A percentile compares a stretch with the other conserved stretches of the same genome.
Evolutionary conservation across 208 protist genomes (phyloP).

Genomic region (Trypanosoma cruzi): DNA sequence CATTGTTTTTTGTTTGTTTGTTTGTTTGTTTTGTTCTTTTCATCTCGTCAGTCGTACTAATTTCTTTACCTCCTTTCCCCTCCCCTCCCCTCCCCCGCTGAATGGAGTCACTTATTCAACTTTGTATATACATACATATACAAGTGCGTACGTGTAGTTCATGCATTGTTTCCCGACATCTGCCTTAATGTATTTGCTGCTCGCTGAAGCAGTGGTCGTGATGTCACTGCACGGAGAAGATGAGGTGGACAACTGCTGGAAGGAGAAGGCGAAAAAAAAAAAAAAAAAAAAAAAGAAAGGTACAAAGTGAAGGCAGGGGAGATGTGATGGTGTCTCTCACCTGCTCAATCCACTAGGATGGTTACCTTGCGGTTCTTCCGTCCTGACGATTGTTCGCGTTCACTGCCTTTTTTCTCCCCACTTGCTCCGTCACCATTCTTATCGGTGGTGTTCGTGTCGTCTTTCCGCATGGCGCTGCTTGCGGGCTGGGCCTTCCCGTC

Average conservation of each 20-base stretch:
- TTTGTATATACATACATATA: too few relatives aligned
- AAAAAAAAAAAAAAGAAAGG: too few relatives aligned
- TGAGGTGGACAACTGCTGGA: too few relatives aligned
- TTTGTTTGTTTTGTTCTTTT: not conserved
- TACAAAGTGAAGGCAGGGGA: too few relatives aligned
- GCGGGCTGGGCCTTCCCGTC: conserved; percentile 18
- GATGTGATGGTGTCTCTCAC: too few relatives aligned
- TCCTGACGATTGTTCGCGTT: conserved; percentile 11
- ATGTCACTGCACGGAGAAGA: too few relatives aligned
- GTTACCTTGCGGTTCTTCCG: conserved; percentile 52
- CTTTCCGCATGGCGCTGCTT: conserved; percentile 36
- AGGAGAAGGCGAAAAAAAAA: too few relatives aligned
- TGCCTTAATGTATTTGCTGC: too few relatives aligned
- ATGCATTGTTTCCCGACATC: too few relatives aligned
- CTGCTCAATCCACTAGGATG: conserved; percentile 48
- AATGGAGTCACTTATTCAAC: not conserved
- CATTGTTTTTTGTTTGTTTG: not conserved
- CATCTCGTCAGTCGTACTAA: not conserved
- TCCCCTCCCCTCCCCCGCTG: not conserved
- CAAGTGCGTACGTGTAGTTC: too few relatives aligned
- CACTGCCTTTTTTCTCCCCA: not conserved
- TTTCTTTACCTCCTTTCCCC: not conserved
- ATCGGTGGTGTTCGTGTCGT: conserved; percentile 19
- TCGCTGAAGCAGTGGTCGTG: too few relatives aligned
- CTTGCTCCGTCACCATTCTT: conserved; percentile 1